These are phyloP conservation scores for Boeremia exigua DNA, from an alignment of 2,329 filamentous ascomycete species.

Conservation along the genomic window DNA sequence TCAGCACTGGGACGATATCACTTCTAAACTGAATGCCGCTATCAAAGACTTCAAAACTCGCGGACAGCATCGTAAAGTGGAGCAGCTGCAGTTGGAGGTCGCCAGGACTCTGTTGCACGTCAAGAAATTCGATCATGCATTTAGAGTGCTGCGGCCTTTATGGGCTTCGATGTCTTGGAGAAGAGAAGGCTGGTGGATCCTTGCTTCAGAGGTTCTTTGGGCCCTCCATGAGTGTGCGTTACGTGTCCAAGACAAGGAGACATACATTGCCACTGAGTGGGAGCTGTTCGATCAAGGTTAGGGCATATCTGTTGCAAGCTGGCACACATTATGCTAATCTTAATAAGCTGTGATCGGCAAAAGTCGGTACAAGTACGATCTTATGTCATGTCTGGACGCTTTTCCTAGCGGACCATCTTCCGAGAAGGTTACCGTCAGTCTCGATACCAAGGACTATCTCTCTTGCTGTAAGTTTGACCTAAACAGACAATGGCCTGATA, in stretches of 20 bases:
- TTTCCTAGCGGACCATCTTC: conserved; percentile 44
- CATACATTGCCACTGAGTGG: conserved; percentile 62
- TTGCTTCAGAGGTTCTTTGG: conserved; percentile 62
- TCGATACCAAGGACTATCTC: conserved; percentile 56
- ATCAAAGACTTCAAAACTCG: conserved; percentile 59
- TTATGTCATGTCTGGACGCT: conserved; percentile 54
- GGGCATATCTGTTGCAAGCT: not conserved
- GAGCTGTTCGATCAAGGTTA: conserved; percentile 55
- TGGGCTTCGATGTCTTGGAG: conserved; percentile 67
- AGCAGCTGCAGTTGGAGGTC: conserved; percentile 61
- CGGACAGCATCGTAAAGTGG: conserved; percentile 60
- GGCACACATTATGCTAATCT: conserved; percentile 17
- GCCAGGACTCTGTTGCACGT: conserved; percentile 61
- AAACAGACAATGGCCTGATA: conserved; percentile 23
- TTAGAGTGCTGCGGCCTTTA: conserved; percentile 58
- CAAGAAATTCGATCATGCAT: conserved; percentile 58
- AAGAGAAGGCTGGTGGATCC: conserved; percentile 63
- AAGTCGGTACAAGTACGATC: conserved; percentile 50
- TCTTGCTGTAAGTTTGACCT: conserved; percentile 55
- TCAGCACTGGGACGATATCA: conserved; percentile 60
- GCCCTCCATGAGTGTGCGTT: conserved; percentile 61
- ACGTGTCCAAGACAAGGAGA: conserved; percentile 53
- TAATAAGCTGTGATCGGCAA: conserved; percentile 39
- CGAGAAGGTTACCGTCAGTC: conserved; percentile 52
- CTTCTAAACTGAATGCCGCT: conserved; percentile 55